A percentile compares a stretch with the other conserved stretches of the same genome.
These are phyloP conservation scores for Akanthomyces muscarius DNA, from an alignment of 2,329 filamentous ascomycete genomes.

Conservation along the genomic window DNA sequence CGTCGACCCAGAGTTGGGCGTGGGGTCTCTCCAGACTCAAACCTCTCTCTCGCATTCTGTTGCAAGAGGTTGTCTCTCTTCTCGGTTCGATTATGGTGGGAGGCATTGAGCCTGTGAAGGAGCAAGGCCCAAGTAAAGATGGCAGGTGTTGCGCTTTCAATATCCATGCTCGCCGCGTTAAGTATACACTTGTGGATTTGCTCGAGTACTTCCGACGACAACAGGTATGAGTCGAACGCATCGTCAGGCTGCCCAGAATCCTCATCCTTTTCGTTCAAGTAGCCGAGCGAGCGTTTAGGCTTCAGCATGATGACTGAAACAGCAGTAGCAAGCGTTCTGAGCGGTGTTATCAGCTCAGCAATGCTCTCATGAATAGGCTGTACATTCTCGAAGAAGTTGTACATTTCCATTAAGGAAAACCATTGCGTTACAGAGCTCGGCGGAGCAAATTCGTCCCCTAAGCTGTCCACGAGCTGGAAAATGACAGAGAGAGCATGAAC, in stretches of 20 bases:
- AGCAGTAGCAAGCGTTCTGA: slow-evolving; percentile 66
- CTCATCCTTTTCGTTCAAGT: slow-evolving; percentile 37
- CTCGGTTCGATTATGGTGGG: slow-evolving; percentile 59
- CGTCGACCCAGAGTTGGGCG: slow-evolving; percentile 42
- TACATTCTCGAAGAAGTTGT: slow-evolving; percentile 65
- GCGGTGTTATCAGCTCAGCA: slow-evolving; percentile 52
- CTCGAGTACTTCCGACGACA: slow-evolving; percentile 65
- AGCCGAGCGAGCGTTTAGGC: slow-evolving; percentile 50
- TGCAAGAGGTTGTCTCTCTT: slow-evolving; percentile 55
- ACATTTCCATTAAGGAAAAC: slow-evolving; percentile 68
- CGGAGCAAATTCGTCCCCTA: slow-evolving; percentile 51
- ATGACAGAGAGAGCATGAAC: slow-evolving; percentile 70
- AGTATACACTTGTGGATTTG: slow-evolving; percentile 70
- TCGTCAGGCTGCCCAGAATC: slow-evolving; percentile 34
- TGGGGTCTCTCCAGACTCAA: slow-evolving; percentile 45
- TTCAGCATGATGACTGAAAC: slow-evolving; percentile 72
- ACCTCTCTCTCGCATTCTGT: slow-evolving; percentile 55
- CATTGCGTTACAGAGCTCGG: slow-evolving; percentile 61
- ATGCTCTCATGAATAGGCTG: slow-evolving; percentile 39
- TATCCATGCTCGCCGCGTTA: slow-evolving; percentile 50
- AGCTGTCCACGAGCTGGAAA: slow-evolving; percentile 65
- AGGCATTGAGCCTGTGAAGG: slow-evolving; percentile 63
- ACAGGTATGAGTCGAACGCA: slow-evolving; percentile 56
- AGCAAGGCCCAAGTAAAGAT: slow-evolving; percentile 80
- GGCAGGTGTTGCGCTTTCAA: slow-evolving; percentile 65